These are phyloP conservation scores for Leishmania tropica DNA, from an alignment of 208 protist genomes.

Conservation along the genomic window DNA sequence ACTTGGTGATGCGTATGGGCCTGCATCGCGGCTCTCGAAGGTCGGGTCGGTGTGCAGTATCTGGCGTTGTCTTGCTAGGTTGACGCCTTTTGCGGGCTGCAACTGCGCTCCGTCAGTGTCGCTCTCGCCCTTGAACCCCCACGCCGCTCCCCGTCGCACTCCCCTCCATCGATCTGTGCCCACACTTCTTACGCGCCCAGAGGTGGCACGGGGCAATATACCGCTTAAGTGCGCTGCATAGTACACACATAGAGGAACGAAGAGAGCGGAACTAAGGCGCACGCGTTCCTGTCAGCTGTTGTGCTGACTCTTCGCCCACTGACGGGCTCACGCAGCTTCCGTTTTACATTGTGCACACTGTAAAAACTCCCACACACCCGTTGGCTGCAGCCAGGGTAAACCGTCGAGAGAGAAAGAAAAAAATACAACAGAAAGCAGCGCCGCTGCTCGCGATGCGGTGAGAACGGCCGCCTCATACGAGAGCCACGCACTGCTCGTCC, in stretches of 20 bases:
- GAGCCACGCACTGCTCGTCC: conserved; percentile 29
- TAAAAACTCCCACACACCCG: background rate
- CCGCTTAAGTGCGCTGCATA: background rate
- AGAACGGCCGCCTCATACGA: conserved; percentile 2
- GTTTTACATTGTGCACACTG: background rate
- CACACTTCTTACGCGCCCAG: background rate
- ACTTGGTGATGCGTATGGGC: background rate
- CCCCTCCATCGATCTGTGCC: background rate
- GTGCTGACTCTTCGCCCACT: background rate
- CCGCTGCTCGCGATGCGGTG: conserved; percentile 6
- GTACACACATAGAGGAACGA: background rate
- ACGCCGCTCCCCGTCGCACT: background rate
- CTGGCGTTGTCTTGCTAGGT: background rate
- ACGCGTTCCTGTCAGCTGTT: background rate
- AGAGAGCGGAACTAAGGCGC: background rate
- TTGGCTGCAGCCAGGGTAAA: background rate
- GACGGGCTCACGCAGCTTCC: background rate
- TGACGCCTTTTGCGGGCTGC: background rate
- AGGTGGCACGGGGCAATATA: background rate
- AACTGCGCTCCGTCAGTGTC: background rate
- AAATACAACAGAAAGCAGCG: background rate
- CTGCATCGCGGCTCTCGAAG: background rate
- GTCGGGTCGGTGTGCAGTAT: background rate
- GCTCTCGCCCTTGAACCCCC: background rate
- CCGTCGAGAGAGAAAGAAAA: background rate